phyloP scores from a whole-genome alignment of 306 rosid species.

The Ochetophila trinervis region DNA sequence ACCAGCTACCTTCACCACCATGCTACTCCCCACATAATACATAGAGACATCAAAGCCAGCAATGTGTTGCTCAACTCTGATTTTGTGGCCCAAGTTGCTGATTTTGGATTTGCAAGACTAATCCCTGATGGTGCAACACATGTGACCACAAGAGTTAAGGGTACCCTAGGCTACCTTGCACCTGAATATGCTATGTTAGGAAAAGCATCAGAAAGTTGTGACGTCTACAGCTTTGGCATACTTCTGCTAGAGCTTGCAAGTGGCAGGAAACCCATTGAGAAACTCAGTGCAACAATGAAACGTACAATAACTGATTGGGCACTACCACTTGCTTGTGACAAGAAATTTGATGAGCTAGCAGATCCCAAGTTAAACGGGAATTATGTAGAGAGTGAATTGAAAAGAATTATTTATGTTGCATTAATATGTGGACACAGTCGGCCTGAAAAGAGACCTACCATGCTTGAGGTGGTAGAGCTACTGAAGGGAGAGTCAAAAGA shows the following conservation, averaged over 20 bases:
- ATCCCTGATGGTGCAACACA: slow-evolving; percentile 96
- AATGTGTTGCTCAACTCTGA: slow-evolving; percentile 76
- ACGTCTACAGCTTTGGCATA: slow-evolving; percentile 89
- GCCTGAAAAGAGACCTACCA: slow-evolving; percentile 78
- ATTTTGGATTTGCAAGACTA: slow-evolving; percentile 92
- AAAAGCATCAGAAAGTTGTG: slow-evolving; percentile 86
- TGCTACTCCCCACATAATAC: slow-evolving; percentile 89
- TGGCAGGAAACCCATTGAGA: slow-evolving; percentile 81
- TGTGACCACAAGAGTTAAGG: slow-evolving; percentile 95
- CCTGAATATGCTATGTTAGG: slow-evolving; percentile 97
- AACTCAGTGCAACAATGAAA: slow-evolving; percentile 42
- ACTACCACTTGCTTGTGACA: slow-evolving; percentile 70
- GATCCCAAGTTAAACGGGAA: slow-evolving; percentile 82
- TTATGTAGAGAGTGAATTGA: slow-evolving; percentile 73
- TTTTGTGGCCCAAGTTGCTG: slow-evolving; percentile 84
- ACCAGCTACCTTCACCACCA: slow-evolving; percentile 95
- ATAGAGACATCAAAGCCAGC: slow-evolving; percentile 88
- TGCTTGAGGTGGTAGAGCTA: slow-evolving; percentile 74
- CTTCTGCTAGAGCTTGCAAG: slow-evolving; percentile 90
- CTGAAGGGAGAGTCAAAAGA: slow-evolving; percentile 78
- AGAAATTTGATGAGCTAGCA: slow-evolving; percentile 56
- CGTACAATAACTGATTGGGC: slow-evolving; percentile 88
- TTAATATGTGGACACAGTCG: slow-evolving; percentile 59
- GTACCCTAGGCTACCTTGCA: slow-evolving; percentile 96
- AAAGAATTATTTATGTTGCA: slow-evolving; percentile 67